Evolutionary conservation across 768 basidiomycete species (phyloP), one percentile per base, ranked within the genome.

Genomic region (Kwoniella heveanensis): DNA sequence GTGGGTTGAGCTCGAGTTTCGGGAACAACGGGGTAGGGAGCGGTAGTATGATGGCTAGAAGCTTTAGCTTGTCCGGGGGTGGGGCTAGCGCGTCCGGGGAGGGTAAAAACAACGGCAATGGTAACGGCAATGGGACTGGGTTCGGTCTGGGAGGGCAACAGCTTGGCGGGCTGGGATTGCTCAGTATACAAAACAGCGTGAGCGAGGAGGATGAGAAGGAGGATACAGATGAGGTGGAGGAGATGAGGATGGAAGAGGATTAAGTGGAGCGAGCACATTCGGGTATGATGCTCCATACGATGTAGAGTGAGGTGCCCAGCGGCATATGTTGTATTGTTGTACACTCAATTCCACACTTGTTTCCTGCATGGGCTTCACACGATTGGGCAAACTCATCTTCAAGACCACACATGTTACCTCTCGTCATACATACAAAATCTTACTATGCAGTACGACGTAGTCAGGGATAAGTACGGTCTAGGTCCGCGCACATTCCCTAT

Each of bases 161-260:
- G 30, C 48, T 77, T 6, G 76, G 76, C 6, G 64, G 76, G 30
- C 53, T 77, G 29, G 76, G 76, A 8, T 59, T 77, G 51, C 50
- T 77, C 44, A 74, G 67, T 60, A 50, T 77, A 24, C 62, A 62
- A 10, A 64, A 64, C 30, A 51, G 55, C 19, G 47, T 44, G 24
- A 44, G 62, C 10, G 61, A 62, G 26, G 62, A 51, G 44, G 55
- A 63, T 29, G 61, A 61, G 46, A 39, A 65, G 66, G 49, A 64
- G 63, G 58, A 69, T 65, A 29, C 26, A 50, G 74, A 70, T 53
- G 51, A 65, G 27, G 62, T 57, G 19, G 66, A 57, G 36, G 25
- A 60, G 63, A 59, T 54, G 22, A 57, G 47, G 24, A 76, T 76
- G 74, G 74, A 76, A 49, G 71, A 76, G 60, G 74, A 76, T 65